Percentiles rank a stretch among this genome's conserved stretches.
Conservation (phyloP, 2,329 filamentous ascomycete species). For the Achaetomium macrosporum region DNA sequence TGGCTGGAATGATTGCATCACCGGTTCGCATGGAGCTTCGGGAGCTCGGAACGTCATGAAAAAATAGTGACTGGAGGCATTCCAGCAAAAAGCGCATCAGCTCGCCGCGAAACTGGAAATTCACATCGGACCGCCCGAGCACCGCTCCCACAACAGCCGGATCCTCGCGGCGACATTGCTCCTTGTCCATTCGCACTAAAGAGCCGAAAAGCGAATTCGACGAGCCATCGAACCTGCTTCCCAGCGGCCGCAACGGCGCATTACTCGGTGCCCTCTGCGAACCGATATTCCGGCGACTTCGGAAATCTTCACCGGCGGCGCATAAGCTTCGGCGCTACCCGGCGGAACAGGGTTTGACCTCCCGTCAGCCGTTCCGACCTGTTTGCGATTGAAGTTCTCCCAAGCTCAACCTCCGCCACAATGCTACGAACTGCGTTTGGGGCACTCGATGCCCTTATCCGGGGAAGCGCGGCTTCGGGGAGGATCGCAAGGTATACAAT, state of each 20-base stretch:
- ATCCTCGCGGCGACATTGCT: not conserved
- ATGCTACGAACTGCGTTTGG: constrained; percentile 22
- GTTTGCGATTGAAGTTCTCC: not conserved
- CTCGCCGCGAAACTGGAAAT: constrained; percentile 5
- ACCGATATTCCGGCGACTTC: too few relatives aligned
- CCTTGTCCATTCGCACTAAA: too few relatives aligned
- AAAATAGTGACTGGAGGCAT: constrained; percentile 5
- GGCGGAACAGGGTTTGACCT: too few relatives aligned
- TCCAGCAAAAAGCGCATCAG: constrained; percentile 7
- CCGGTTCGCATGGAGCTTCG: constrained; percentile 10
- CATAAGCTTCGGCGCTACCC: too few relatives aligned
- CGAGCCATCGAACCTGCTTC: too few relatives aligned
- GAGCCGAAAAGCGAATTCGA: too few relatives aligned
- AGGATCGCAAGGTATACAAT: constrained; percentile 3
- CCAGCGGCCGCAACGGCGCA: too few relatives aligned
- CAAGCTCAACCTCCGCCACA: not conserved
- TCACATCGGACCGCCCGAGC: too few relatives aligned
- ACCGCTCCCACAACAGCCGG: too few relatives aligned
- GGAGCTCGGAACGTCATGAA: constrained; percentile 16
- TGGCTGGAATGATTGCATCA: constrained; percentile 12
- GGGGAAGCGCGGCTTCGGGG: constrained; percentile 2
- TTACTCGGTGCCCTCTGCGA: too few relatives aligned
- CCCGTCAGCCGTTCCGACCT: not conserved
- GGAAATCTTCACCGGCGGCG: too few relatives aligned
- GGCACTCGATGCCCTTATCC: constrained; percentile 17